Percentiles rank a stretch among this genome's conserved stretches.
Conservation (phyloP, 768 basidiomycete genomes). For the Gelatoporia subvermispora region DNA sequence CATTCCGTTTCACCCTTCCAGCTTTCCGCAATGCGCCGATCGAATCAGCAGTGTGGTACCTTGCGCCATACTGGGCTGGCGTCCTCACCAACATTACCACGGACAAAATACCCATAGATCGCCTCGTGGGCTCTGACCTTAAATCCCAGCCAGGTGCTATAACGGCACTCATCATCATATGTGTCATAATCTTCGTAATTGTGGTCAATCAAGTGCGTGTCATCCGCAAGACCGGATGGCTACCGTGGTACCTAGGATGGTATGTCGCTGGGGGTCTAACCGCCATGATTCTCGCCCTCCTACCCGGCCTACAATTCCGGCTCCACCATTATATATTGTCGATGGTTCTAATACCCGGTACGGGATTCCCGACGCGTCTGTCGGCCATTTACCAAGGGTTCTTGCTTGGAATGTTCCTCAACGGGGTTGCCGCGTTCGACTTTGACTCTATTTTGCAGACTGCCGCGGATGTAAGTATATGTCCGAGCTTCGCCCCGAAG, state of each 20-base stretch:
- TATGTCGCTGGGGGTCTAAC: constrained; percentile 63
- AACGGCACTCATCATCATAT: constrained; percentile 60
- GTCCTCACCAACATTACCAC: constrained; percentile 69
- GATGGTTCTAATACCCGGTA: constrained; percentile 69
- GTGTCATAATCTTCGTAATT: constrained; percentile 53
- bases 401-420: constrained; percentile 76
- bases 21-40: constrained; percentile 62
- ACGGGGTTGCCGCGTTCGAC: constrained; percentile 75
- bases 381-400: constrained; percentile 81
- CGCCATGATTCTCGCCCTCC: constrained; percentile 56
- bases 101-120: constrained; percentile 69
- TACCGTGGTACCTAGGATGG: constrained; percentile 74
- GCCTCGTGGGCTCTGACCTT: constrained; percentile 69
- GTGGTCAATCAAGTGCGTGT: constrained; percentile 76
- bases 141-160: constrained; percentile 61
- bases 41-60: constrained; percentile 70
- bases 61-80: constrained; percentile 76
- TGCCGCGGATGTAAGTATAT: constrained; percentile 49
- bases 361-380: constrained; percentile 75
- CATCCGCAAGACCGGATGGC: constrained; percentile 80
- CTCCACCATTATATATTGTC: constrained; percentile 82
- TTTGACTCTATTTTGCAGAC: constrained; percentile 80
- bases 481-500: neutral
- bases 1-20: constrained; percentile 71
- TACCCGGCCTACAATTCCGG: constrained; percentile 66